Base-by-base conservation (phyloP, 345 rosid species). In the Citrus unshiu region DNA sequence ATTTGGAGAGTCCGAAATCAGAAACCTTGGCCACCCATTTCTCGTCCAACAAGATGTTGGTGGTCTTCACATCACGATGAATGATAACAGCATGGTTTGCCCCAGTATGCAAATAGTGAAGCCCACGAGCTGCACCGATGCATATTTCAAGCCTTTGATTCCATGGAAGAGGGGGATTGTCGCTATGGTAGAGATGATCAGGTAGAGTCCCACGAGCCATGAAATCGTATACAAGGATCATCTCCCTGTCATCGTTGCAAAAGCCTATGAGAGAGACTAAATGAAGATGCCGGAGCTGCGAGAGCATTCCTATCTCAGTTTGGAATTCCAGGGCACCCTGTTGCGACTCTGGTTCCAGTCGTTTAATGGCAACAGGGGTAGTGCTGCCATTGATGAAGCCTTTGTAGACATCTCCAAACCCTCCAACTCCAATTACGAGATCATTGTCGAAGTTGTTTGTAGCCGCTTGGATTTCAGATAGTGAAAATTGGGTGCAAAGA, bases 1-100 rank as follows among this genome's bases (percentile, higher is more conserved):
- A 46, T 79, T 73, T 82, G 4, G 93, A 90, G 46, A 90, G 68
- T 2, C 92, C 93, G 19, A 89, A 89, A 66, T 88, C 91, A 0
- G 91, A 85, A n/a, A 90, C 88, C 75, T 92, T 92, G 9, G 93
- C 93, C 8, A 86, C 81, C 81, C 84, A 88, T 68, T 86, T 84
- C 75, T 85, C 87, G 68, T 87, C 93, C 3, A 90, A 69, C 67
- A 87, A 60, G 24, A 90, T 88, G 76, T 90, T 90, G 3, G 91
- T 87, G 0, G 90, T 78, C 79, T 90, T 90, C 74, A 88, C 87
- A 72, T 88, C 91, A 2, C 90, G 83, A 43, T 90, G 93, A 56
- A 87, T 87, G 75, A 88, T 82, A 21, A 80, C 59, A 21, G 77
- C 59, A 54, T 87, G 71, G 67, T 80, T 84, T 3, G 82, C 81